Percentiles rank a stretch among this genome's conserved stretches.
phyloP scores from a whole-genome alignment of 441 rosid genomes.

The Populus tomentosa region DNA sequence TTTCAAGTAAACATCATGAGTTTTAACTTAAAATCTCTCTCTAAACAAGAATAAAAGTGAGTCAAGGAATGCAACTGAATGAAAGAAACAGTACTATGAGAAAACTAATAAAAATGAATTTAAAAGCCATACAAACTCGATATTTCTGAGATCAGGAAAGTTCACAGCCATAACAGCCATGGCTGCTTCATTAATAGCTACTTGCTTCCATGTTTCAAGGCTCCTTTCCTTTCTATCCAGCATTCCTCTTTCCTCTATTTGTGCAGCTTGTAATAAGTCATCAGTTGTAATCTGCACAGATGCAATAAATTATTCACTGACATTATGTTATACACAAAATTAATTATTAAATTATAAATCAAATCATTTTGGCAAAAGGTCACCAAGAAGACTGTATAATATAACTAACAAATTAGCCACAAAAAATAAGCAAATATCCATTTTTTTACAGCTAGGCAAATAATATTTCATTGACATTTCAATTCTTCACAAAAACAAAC shows the following conservation, averaged over 20 bases:
- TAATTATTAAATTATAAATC: conserved; percentile 11
- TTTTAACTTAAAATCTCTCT: background rate
- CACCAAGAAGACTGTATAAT: background rate
- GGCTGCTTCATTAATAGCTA: conserved; percentile 91
- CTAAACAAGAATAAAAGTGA: background rate
- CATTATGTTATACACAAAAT: background rate
- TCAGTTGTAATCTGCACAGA: conserved; percentile 80
- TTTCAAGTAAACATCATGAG: background rate
- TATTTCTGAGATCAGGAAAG: conserved; percentile 82
- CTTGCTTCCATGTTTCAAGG: conserved; percentile 76
- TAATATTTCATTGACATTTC: background rate
- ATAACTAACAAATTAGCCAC: background rate
- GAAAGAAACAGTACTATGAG: background rate
- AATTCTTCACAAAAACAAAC: background rate
- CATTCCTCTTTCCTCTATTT: conserved; percentile 96
- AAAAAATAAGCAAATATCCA: background rate
- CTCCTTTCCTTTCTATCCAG: conserved; percentile 85
- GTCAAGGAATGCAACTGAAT: background rate
- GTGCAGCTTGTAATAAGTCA: conserved; percentile 93
- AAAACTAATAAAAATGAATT: background rate
- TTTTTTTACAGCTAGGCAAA: background rate
- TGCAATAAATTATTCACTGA: background rate
- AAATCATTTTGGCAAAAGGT: background rate
- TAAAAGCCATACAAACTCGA: conserved; percentile 70
- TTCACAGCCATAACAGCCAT: conserved; percentile 93